A percentile compares a stretch with the other conserved stretches of the same genome.
These are phyloP conservation scores for Chaetomidium leptoderma DNA, from an alignment of 495 filamentous ascomycete species.

Conservation along the genomic window DNA sequence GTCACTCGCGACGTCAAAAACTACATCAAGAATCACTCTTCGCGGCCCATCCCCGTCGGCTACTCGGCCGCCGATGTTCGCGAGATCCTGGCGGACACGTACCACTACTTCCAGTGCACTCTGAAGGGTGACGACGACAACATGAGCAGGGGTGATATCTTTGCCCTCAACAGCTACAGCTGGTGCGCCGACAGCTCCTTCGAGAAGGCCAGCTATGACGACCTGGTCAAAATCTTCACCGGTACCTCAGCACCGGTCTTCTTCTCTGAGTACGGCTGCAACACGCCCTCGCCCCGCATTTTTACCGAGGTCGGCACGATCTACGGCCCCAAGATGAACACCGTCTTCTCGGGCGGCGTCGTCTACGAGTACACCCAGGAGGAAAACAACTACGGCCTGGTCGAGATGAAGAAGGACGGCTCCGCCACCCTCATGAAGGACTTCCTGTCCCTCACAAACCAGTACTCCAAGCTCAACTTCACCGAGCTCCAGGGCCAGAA, in stretches of 20 bases:
- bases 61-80: slow-evolving; percentile 89
- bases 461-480: slow-evolving; percentile 72
- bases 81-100: slow-evolving; percentile 69
- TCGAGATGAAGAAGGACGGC: slow-evolving; percentile 61
- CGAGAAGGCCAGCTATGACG: slow-evolving; percentile 65
- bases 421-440: slow-evolving; percentile 62
- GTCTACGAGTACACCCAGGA: slow-evolving; percentile 87
- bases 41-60: slow-evolving; percentile 44
- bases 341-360: slow-evolving; percentile 76
- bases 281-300: slow-evolving; percentile 67
- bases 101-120: slow-evolving; percentile 80
- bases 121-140: slow-evolving; percentile 59
- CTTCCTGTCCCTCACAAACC: slow-evolving; percentile 68
- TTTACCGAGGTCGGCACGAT: slow-evolving; percentile 80
- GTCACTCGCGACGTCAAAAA: slow-evolving; percentile 77
- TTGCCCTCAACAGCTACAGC: slow-evolving; percentile 91
- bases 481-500: slow-evolving; percentile 53
- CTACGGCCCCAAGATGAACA: slow-evolving; percentile 76
- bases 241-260: slow-evolving; percentile 79
- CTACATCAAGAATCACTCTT: slow-evolving; percentile 56
- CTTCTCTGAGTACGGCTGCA: slow-evolving; percentile 97
- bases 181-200: slow-evolving; percentile 84
- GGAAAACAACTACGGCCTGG: slow-evolving; percentile 67
- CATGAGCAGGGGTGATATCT: slow-evolving; percentile 71
- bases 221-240: slow-evolving; percentile 64